These are phyloP conservation scores for Ogataea chonburiensis DNA, from an alignment of 805 yeast genomes.

Conservation along the genomic window DNA sequence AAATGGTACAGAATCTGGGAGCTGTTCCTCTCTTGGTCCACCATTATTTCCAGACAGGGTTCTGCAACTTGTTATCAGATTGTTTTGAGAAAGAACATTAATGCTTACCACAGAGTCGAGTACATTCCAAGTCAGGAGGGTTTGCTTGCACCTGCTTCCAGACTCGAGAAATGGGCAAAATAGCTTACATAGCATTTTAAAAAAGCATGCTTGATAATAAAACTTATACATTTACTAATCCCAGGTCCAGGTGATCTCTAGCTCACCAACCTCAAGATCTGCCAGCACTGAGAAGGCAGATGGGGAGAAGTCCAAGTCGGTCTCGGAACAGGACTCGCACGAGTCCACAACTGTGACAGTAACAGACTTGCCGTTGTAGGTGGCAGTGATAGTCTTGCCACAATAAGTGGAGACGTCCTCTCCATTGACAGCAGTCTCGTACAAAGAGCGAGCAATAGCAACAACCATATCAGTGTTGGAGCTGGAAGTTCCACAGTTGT, in stretches of 20 bases:
- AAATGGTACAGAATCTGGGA: constrained; percentile 96
- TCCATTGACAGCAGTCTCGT: constrained; percentile 26
- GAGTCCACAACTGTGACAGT: constrained; percentile 54
- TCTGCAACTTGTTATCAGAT: constrained; percentile 91
- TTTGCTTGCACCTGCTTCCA: constrained; percentile 54
- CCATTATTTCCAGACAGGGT: constrained; percentile 88
- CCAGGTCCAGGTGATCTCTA: constrained; percentile 48
- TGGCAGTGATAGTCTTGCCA: constrained; percentile 48
- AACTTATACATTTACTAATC: constrained; percentile 15
- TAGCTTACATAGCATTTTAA: constrained; percentile 3
- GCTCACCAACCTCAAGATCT: constrained; percentile 44
- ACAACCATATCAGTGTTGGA: constrained; percentile 43
- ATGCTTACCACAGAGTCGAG: constrained; percentile 79
- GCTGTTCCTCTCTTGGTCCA: constrained; percentile 78
- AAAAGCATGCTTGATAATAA: no score
- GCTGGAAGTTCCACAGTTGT: constrained; percentile 50
- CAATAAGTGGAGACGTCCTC: constrained; percentile 41
- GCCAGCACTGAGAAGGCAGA: constrained; percentile 49
- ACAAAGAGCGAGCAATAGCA: constrained; percentile 48
- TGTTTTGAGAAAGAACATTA: constrained; percentile 84
- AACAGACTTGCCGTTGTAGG: constrained; percentile 47
- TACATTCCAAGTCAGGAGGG: constrained; percentile 80
- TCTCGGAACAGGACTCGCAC: constrained; percentile 47
- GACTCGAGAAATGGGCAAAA: constrained; percentile 60
- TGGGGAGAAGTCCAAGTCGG: constrained; percentile 55